Percentiles rank a stretch among this genome's conserved stretches.
These are phyloP conservation scores for Clavispora fructus DNA, from an alignment of 805 yeast genomes.

Conservation along the genomic window DNA sequence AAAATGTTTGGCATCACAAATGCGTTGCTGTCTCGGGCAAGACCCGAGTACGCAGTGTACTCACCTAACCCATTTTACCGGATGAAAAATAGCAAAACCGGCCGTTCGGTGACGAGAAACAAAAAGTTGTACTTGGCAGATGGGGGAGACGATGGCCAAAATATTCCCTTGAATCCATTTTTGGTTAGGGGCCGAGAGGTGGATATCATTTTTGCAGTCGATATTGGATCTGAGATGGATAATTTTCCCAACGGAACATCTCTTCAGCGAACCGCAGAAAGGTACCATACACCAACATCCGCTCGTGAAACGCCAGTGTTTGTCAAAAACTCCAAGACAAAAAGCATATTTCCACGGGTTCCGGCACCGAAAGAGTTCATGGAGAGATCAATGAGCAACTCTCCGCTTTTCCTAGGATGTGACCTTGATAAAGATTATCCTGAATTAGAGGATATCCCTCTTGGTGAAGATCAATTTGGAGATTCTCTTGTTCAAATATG, in stretches of 20 bases:
- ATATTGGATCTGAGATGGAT: constrained; percentile 44
- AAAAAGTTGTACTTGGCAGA: constrained; percentile 33
- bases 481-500: constrained; percentile 1
- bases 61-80: constrained; percentile 60
- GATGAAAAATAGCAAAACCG: constrained; percentile 5
- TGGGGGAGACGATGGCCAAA: constrained; percentile 49
- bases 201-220: constrained; percentile 38
- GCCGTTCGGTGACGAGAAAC: constrained; percentile 14
- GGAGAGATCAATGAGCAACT: constrained; percentile 12
- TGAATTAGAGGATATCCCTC: neutral
- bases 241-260: constrained; percentile 62
- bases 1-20: constrained; percentile 9
- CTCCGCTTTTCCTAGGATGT: constrained; percentile 42
- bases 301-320: constrained; percentile 5
- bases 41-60: constrained; percentile 53
- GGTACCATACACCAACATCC: constrained; percentile 21
- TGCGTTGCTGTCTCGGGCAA: constrained; percentile 9
- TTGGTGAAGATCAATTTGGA: constrained; percentile 2
- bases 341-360: constrained; percentile 27
- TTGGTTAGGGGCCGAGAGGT: constrained; percentile 29
- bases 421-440: constrained; percentile 29
- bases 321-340: neutral
- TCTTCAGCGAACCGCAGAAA: constrained; percentile 23
- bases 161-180: constrained; percentile 44
- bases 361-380: constrained; percentile 26